phyloP scores from a whole-genome alignment of 805 yeast genomes.

The Suhomyces prunicola region DNA sequence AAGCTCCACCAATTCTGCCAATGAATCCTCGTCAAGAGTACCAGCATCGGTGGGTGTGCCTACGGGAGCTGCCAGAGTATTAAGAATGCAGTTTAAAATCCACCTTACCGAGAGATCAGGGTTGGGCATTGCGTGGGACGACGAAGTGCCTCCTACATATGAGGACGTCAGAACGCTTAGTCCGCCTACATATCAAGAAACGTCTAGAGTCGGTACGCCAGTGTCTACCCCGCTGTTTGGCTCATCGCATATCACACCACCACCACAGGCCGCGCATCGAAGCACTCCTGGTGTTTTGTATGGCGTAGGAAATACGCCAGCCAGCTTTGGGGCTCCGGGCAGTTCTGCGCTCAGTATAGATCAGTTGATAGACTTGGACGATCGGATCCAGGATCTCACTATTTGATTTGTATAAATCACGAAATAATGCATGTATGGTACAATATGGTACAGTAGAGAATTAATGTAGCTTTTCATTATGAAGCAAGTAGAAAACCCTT shows the following conservation, averaged over 20 bases:
- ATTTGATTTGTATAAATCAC: background rate
- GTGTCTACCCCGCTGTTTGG: constrained; percentile 17
- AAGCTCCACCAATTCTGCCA: constrained; percentile 17
- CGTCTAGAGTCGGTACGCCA: constrained; percentile 17
- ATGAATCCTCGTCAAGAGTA: constrained; percentile 17
- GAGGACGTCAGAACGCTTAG: constrained; percentile 77
- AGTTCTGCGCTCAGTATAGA: constrained; percentile 19
- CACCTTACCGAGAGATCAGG: constrained; percentile 87
- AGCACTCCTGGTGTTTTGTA: constrained; percentile 36
- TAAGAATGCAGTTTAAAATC: constrained; percentile 92
- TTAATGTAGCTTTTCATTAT: too few relatives aligned
- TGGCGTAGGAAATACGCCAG: constrained; percentile 45
- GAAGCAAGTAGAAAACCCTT: background rate
- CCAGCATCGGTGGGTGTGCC: constrained; percentile 55
- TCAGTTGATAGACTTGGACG: constrained; percentile 28
- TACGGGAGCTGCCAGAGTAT: constrained; percentile 92
- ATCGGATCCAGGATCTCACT: constrained; percentile 31
- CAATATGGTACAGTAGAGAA: background rate
- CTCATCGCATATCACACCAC: constrained; percentile 5
- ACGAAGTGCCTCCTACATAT: constrained; percentile 97
- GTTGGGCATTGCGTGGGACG: constrained; percentile 96
- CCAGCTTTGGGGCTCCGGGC: constrained; percentile 16
- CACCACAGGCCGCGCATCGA: constrained; percentile 11
- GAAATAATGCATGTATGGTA: background rate
- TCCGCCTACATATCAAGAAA: constrained; percentile 72